Conservation (phyloP, 176 grass and related monocot genomes). For the Puccinellia tenuiflora region DNA sequence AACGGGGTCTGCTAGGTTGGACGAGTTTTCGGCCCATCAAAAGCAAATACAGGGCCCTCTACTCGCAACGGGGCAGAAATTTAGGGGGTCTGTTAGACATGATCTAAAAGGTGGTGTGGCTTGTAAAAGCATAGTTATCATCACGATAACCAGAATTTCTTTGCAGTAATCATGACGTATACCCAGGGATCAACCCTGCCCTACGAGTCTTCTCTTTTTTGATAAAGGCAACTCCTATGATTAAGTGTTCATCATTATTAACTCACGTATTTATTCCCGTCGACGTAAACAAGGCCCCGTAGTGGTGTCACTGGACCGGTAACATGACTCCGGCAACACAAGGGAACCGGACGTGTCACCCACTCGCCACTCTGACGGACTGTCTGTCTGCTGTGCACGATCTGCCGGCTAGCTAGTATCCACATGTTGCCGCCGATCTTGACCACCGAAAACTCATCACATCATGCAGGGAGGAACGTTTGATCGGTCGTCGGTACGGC, state of each 20-base stretch:
- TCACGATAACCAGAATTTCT: neutral
- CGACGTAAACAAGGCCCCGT: neutral
- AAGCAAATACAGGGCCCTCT: no score
- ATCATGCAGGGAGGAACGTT: neutral
- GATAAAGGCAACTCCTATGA: neutral
- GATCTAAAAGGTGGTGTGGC: neutral
- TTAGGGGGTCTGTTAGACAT: no score
- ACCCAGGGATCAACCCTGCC: neutral
- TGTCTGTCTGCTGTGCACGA: no score
- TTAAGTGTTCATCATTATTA: constrained; percentile 27
- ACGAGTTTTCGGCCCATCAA: no score
- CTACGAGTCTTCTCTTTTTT: neutral
- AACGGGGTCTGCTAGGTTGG: no score
- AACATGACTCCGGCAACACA: neutral
- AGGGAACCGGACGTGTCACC: constrained; percentile 6
- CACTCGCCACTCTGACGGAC: constrained; percentile 2
- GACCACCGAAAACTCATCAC: neutral
- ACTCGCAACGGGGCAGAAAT: no score
- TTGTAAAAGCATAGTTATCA: neutral
- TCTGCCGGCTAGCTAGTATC: neutral
- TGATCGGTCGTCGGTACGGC: neutral
- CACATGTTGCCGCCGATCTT: neutral
- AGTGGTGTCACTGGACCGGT: neutral
- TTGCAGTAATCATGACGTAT: neutral
- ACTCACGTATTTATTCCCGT: neutral